Percentiles rank a stretch among this genome's conserved stretches.
Conservation (phyloP, 225 moss, liverwort and hornwort species). For the Physcomitrium patens region DNA sequence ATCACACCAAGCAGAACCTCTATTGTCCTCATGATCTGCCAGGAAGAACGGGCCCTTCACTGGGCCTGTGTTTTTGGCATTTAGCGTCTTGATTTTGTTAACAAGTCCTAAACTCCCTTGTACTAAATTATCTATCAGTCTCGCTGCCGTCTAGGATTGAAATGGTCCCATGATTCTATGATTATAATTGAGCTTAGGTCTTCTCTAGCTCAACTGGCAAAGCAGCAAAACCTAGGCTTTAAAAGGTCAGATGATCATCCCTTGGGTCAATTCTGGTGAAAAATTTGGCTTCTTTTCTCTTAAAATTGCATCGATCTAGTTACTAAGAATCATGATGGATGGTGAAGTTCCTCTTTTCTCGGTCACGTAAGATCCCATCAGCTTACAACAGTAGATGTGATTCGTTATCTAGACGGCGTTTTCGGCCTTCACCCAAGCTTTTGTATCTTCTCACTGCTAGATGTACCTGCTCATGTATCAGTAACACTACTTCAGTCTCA, state of each 20-base stretch:
- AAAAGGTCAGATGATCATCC: background rate
- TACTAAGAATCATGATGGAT: background rate
- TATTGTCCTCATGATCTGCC: background rate
- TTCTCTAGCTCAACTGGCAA: background rate
- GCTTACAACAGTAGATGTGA: background rate
- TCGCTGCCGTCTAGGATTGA: background rate
- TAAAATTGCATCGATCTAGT: background rate
- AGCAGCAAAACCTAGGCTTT: background rate
- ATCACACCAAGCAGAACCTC: background rate
- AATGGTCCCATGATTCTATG: background rate
- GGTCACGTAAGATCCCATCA: background rate
- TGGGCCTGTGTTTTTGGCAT: constrained; percentile 24
- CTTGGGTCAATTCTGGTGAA: background rate
- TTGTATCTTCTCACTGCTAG: too few relatives aligned
- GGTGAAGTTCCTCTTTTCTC: background rate
- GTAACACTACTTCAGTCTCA: too few relatives aligned
- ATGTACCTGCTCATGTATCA: too few relatives aligned
- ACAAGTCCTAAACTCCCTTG: background rate
- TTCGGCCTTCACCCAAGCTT: too few relatives aligned
- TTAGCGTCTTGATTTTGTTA: constrained; percentile 13
- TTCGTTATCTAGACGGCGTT: too few relatives aligned
- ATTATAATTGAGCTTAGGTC: background rate
- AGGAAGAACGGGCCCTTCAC: background rate
- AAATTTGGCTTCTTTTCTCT: background rate
- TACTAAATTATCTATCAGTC: background rate